Base-by-base conservation (phyloP, 495 filamentous ascomycete species). In the Cetradonia linearis region DNA sequence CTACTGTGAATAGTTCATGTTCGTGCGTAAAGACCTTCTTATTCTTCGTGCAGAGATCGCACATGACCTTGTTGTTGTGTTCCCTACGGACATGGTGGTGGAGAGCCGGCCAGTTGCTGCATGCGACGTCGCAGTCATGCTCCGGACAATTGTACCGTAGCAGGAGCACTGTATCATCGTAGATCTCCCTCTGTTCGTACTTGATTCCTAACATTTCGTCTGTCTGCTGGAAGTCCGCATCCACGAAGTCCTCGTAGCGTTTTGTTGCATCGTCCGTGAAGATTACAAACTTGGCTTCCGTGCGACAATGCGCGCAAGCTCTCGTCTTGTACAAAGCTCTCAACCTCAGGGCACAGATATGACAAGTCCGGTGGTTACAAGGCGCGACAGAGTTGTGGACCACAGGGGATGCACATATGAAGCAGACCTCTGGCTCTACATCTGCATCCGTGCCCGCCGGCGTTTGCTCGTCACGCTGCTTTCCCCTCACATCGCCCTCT, bases 11-110 rank as follows among this genome's bases (percentile, higher is more conserved):
- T n/a, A 99, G 78, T 27, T 88, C 88, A 68, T 99, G 93, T 72
- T 99, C 93, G 70, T 97, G 94, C 0, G 93, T 96, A 64, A 99
- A 99, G 40, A 96, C 91, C 63, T 96, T 96, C 75, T 99, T 97
- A 72, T 96, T 88, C 40, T 88, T 74, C 1, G 90, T 92, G 71
- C 93, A 99, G 18, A 97, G 79, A 71, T 96, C 90, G 72, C 93
- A 99, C 85, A 99, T 89, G 68, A 87, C 82, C 72, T 86, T 93
- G 62, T 85, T 75, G 76, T 99, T 75, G 75, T 99, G 93, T 37
- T 81, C 81, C 42, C 67, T 76, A 64, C 83, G 87, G 38, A 96
- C 91, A 77, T 99, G 93, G 53, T 86, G 81, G 71, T 99, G 91
- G 61, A 99, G 74, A 68, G 96, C 89, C 14, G 87, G 88, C 93